Percentiles rank a stretch among this genome's conserved stretches.
phyloP scores from a whole-genome alignment of 768 basidiomycete genomes.

The Tulasnella sp. region DNA sequence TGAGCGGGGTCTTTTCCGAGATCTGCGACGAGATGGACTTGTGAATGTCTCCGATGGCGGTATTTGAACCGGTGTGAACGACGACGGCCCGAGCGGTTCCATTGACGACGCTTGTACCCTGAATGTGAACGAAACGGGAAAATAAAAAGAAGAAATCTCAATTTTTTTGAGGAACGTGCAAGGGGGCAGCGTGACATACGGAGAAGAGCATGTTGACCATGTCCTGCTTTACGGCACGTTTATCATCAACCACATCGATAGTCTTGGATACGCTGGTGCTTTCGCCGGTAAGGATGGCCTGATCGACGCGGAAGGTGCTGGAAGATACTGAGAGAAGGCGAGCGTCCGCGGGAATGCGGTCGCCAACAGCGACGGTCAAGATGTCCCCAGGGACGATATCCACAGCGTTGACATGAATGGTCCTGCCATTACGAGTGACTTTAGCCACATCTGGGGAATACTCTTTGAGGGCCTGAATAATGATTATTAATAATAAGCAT shows the following conservation, averaged over 20 bases:
- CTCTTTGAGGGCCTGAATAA: conserved; percentile 79
- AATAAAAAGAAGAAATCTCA: conserved; percentile 6
- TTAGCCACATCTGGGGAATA: conserved; percentile 97
- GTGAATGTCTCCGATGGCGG: conserved; percentile 96
- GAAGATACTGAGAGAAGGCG: conserved; percentile 84
- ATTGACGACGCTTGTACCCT: conserved; percentile 96
- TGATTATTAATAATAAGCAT: no score
- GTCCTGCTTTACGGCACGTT: conserved; percentile 90
- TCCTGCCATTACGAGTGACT: conserved; percentile 68
- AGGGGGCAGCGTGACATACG: conserved; percentile 43
- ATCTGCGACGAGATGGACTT: conserved; percentile 92
- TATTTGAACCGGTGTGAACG: conserved; percentile 75
- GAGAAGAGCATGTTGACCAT: conserved; percentile 97
- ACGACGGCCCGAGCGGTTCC: conserved; percentile 86
- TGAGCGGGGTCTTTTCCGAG: conserved; percentile 92
- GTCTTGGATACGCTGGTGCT: conserved; percentile 84
- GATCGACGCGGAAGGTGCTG: conserved; percentile 90
- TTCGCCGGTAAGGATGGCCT: conserved; percentile 96
- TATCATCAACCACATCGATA: conserved; percentile 61
- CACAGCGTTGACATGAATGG: conserved; percentile 73
- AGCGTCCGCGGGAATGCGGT: conserved; percentile 94
- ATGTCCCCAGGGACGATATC: conserved; percentile 95
- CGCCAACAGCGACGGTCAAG: conserved; percentile 83
- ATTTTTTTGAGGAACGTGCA: background rate
- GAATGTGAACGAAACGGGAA: conserved; percentile 11